Evolutionary conservation across 169 alveolate genomes (phyloP).

Genomic region (Cryptosporidium meleagridis): DNA sequence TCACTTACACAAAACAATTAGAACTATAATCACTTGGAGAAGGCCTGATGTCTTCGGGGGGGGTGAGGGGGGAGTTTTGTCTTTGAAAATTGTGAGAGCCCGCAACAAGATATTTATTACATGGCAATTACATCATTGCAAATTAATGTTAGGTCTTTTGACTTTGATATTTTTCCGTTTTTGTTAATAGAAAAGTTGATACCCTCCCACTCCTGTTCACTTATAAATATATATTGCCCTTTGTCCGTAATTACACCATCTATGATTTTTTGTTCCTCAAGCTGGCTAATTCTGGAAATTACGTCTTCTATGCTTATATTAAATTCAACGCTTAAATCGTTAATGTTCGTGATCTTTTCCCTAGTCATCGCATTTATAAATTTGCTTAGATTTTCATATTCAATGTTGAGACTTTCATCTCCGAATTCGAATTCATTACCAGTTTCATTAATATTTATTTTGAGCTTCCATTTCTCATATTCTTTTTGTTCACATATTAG

Average conservation of each 20-base stretch:
- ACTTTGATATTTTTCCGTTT: constrained; percentile 12
- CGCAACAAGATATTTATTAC: background rate
- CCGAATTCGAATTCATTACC: constrained; percentile 30
- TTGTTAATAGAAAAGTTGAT: background rate
- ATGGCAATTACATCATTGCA: constrained; percentile 25
- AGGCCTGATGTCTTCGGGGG: background rate
- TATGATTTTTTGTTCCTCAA: constrained; percentile 26
- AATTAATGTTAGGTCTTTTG: background rate
- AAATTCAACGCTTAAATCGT: constrained; percentile 29
- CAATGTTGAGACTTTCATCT: constrained; percentile 4
- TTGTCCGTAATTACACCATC: constrained; percentile 40
- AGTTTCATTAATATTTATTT: background rate
- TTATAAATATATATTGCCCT: constrained; percentile 38
- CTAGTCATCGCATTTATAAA: background rate
- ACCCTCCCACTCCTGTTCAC: constrained; percentile 22
- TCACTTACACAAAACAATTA: background rate
- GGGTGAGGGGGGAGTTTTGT: background rate
- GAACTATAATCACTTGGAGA: background rate
- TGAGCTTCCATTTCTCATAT: constrained; percentile 32
- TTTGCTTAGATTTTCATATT: background rate
- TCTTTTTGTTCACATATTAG: background rate
- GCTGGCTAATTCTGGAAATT: constrained; percentile 20
- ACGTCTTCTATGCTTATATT: constrained; percentile 10
- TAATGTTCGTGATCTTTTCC: background rate
- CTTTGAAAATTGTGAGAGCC: background rate